A percentile compares a stretch with the other conserved stretches of the same genome.
These are phyloP conservation scores for Paecilomyces niveus DNA, from an alignment of 2,329 filamentous ascomycete species.

Conservation along the genomic window DNA sequence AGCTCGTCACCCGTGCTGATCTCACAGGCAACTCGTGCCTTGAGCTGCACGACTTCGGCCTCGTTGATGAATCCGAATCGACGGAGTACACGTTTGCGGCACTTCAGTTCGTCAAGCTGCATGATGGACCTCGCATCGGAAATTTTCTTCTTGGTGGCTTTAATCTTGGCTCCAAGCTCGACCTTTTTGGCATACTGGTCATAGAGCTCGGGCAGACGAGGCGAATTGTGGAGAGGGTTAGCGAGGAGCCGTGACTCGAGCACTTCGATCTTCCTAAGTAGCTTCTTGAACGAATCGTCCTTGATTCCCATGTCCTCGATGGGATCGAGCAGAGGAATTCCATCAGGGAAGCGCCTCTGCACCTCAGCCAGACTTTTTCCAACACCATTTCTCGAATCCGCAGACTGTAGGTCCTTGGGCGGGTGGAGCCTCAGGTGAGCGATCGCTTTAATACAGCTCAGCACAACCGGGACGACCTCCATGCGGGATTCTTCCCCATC, in stretches of 20 bases:
- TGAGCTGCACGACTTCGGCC: slow-evolving; percentile 88
- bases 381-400: slow-evolving; percentile 61
- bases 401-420: slow-evolving; percentile 64
- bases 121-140: slow-evolving; percentile 76
- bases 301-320: slow-evolving; percentile 94
- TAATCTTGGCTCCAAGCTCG: slow-evolving; percentile 68
- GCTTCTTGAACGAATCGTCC: slow-evolving; percentile 87
- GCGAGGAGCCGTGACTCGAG: slow-evolving; percentile 82
- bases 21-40: slow-evolving; percentile 94
- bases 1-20: slow-evolving; percentile 96
- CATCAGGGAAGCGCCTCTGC: slow-evolving; percentile 82
- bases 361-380: slow-evolving; percentile 69
- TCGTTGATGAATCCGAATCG: slow-evolving; percentile 95
- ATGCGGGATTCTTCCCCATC: slow-evolving; percentile 62
- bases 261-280: slow-evolving; percentile 90
- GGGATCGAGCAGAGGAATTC: slow-evolving; percentile 79
- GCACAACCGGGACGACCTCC: slow-evolving; percentile 77
- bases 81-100: slow-evolving; percentile 87
- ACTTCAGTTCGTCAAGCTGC: slow-evolving; percentile 93
- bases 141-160: slow-evolving; percentile 81
- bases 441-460: slow-evolving; percentile 78
- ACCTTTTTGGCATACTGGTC: slow-evolving; percentile 81
- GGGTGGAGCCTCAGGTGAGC: slow-evolving; percentile 78
- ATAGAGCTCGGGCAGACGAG: slow-evolving; percentile 75
- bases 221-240: slow-evolving; percentile 87